These are phyloP conservation scores for Beta vulgaris DNA, from an alignment of 148 eudicot species.

Conservation along the genomic window DNA sequence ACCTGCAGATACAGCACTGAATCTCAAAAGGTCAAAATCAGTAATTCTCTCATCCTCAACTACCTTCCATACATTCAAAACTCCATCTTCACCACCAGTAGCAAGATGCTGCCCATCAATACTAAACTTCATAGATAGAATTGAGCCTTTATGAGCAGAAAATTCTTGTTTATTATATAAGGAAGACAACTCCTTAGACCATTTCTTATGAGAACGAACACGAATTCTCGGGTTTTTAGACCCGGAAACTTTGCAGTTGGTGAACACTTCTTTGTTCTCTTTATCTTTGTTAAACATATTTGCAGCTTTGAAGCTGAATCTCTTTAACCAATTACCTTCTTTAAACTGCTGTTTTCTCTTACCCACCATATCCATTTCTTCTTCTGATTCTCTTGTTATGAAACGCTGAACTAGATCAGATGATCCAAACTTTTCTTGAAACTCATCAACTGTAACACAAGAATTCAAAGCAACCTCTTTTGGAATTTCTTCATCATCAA, in stretches of 20 bases:
- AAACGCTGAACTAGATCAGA: slow-evolving; percentile 31
- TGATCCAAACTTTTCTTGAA: slow-evolving; percentile 29
- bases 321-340: slow-evolving; percentile 47
- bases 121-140: slow-evolving; percentile 79
- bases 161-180: slow-evolving; percentile 65
- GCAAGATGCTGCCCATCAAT: slow-evolving; percentile 78
- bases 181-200: slow-evolving; percentile 69
- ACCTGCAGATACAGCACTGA: slow-evolving; percentile 46
- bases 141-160: slow-evolving; percentile 73
- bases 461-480: slow-evolving; percentile 34
- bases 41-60: slow-evolving; percentile 47
- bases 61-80: slow-evolving; percentile 74
- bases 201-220: slow-evolving; percentile 49
- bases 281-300: slow-evolving; percentile 29
- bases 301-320: slow-evolving; percentile 34
- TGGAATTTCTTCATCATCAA: slow-evolving; percentile 25
- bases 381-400: slow-evolving; percentile 25
- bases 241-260: slow-evolving; percentile 22
- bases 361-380: slow-evolving; percentile 11
- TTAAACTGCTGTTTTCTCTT: slow-evolving; percentile 35
- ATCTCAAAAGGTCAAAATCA: slow-evolving; percentile 31
- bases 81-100: slow-evolving; percentile 77
- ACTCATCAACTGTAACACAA: slow-evolving; percentile 31
- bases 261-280: slow-evolving; percentile 24
- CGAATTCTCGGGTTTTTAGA: slow-evolving; percentile 39